Percentiles rank a stretch among this genome's conserved stretches.
Conservation (phyloP, 331 rosid species). For the Malus hybrid region DNA sequence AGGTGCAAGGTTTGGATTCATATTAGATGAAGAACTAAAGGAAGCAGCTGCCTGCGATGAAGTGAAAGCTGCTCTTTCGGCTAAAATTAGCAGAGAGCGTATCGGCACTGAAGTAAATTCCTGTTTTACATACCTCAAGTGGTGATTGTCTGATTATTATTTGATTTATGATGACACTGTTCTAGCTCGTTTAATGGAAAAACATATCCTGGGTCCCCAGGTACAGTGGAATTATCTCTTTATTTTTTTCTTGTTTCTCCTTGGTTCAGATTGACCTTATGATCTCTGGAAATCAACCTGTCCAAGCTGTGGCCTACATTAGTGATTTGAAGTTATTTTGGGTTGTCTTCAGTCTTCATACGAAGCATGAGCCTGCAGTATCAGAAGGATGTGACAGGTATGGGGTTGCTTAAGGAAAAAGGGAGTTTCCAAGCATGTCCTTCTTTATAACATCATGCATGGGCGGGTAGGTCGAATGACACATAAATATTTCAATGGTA, state of each 20-base stretch:
- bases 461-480: background rate
- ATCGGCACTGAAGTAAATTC: slow-evolving; percentile 70
- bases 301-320: slow-evolving; percentile 67
- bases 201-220: background rate
- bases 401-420: background rate
- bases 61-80: slow-evolving; percentile 71
- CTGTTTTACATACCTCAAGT: slow-evolving; percentile 9
- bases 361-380: slow-evolving; percentile 45
- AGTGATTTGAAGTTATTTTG: slow-evolving; percentile 63
- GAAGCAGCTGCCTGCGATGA: slow-evolving; percentile 81
- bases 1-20: slow-evolving; percentile 85
- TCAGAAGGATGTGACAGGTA: slow-evolving; percentile 75
- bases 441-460: background rate
- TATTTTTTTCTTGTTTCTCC: background rate
- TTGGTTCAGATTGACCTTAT: slow-evolving; percentile 66
- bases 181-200: slow-evolving; percentile 1
- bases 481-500: background rate
- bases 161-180: slow-evolving; percentile 4
- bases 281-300: slow-evolving; percentile 80
- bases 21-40: slow-evolving; percentile 72
- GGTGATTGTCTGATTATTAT: slow-evolving; percentile 3
- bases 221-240: background rate
- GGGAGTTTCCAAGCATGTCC: background rate
- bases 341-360: slow-evolving; percentile 67
- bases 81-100: slow-evolving; percentile 90